phyloP scores from a whole-genome alignment of 257 asterid genomes.

The Phtheirospermum japonicum region DNA sequence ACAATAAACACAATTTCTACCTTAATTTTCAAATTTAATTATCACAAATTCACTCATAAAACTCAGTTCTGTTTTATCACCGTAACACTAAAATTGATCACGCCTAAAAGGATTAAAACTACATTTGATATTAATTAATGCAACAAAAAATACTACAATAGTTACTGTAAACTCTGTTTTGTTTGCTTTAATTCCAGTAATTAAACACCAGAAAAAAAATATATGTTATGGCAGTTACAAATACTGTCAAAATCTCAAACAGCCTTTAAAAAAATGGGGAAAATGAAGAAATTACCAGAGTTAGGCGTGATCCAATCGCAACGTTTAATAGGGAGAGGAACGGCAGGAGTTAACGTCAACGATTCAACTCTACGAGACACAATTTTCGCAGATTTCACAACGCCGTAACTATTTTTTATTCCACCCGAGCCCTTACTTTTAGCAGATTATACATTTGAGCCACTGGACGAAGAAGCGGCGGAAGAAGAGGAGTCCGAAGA shows the following conservation, averaged over 20 bases:
- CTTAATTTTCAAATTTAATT: neutral
- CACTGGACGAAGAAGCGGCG: conserved; percentile 32
- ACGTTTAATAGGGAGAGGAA: conserved; percentile 48
- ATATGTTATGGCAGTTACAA: neutral
- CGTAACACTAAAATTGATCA: no score
- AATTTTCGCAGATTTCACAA: conserved; percentile 38
- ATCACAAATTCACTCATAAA: neutral
- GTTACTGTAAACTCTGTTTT: no score
- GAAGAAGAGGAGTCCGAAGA: conserved; percentile 42
- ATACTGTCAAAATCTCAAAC: neutral
- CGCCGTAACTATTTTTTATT: conserved; percentile 29
- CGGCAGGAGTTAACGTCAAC: conserved; percentile 28
- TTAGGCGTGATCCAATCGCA: conserved; percentile 85
- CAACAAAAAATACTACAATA: no score
- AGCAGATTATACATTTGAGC: conserved; percentile 29
- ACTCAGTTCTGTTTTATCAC: no score
- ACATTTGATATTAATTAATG: no score
- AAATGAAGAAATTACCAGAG: conserved; percentile 46
- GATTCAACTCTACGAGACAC: conserved; percentile 42
- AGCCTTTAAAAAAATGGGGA: neutral
- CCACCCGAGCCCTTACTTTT: conserved; percentile 32
- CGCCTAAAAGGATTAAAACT: no score
- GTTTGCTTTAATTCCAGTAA: neutral
- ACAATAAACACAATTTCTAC: neutral
- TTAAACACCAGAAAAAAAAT: neutral